phyloP scores from a whole-genome alignment of 1,139 yeast genomes.

The Zygosaccharomyces sapae region DNA sequence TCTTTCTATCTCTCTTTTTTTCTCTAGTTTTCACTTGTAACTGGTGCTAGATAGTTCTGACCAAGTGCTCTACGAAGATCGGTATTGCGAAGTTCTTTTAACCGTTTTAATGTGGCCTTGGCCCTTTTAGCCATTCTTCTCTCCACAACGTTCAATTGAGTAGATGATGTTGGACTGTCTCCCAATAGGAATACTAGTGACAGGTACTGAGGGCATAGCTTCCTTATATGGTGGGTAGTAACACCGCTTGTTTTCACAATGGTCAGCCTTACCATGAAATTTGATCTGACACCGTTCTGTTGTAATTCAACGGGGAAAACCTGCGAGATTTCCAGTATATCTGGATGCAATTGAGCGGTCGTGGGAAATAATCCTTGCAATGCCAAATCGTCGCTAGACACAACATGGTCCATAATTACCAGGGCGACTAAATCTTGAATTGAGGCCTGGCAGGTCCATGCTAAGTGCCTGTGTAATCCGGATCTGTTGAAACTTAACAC shows the following conservation, averaged over 20 bases:
- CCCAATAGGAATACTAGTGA: conserved; percentile 18
- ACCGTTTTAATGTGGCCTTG: neutral
- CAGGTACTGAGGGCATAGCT: conserved; percentile 14
- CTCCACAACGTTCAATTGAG: conserved; percentile 1
- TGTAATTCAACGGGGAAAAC: conserved; percentile 15
- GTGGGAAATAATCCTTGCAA: conserved; percentile 28
- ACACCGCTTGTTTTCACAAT: conserved; percentile 20
- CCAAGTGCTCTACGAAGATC: conserved; percentile 33
- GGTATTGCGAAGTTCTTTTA: conserved; percentile 20
- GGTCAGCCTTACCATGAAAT: conserved; percentile 15
- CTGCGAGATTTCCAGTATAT: conserved; percentile 25
- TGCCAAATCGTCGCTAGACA: conserved; percentile 23
- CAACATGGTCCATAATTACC: conserved; percentile 25
- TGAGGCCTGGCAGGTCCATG: conserved; percentile 32
- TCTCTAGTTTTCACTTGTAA: neutral
- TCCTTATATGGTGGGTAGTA: conserved; percentile 19
- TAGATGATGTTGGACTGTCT: conserved; percentile 3
- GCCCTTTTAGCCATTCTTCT: conserved; percentile 4
- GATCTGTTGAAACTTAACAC: conserved; percentile 28
- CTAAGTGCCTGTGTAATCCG: conserved; percentile 31
- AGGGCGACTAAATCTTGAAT: conserved; percentile 26
- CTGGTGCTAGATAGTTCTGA: conserved; percentile 21
- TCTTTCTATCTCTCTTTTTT: no score
- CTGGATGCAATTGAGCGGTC: conserved; percentile 17
- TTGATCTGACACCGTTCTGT: conserved; percentile 10